Conservation (phyloP, 305 asterid genomes). For the Galium porrigens region DNA sequence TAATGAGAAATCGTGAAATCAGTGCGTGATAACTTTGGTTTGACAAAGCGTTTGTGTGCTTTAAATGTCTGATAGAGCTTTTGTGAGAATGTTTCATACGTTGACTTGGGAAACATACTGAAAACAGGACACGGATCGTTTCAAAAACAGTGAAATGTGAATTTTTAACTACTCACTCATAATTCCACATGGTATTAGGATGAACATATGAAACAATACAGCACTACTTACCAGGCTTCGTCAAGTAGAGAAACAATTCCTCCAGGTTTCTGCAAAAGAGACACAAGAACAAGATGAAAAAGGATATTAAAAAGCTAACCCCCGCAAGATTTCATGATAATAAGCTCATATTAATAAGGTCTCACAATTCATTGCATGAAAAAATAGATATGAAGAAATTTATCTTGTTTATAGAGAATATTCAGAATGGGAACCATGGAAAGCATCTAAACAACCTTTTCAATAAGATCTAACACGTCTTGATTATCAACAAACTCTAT, state of each 20-base stretch:
- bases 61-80: slow-evolving; percentile 90
- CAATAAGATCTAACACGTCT: slow-evolving; percentile 85
- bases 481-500: slow-evolving; percentile 85
- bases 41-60: slow-evolving; percentile 67
- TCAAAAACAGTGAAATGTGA: slow-evolving; percentile 2
- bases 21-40: slow-evolving; percentile 81
- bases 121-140: slow-evolving; percentile 23
- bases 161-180: slow-evolving; percentile 12
- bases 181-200: slow-evolving; percentile 12
- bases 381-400: not conserved
- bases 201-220: slow-evolving; percentile 1
- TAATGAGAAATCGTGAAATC: slow-evolving; percentile 84
- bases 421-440: slow-evolving; percentile 5
- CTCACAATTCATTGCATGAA: slow-evolving; percentile 4
- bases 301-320: not conserved
- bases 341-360: slow-evolving; percentile 7
- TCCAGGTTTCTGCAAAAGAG: slow-evolving; percentile 78
- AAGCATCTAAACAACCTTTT: slow-evolving; percentile 43
- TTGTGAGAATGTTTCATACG: slow-evolving; percentile 77
- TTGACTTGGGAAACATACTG: slow-evolving; percentile 98
- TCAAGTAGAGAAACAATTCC: slow-evolving; percentile 91
- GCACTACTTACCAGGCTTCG: slow-evolving; percentile 69
- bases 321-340: slow-evolving; percentile 4
- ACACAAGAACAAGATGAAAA: not conserved
- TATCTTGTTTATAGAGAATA: not conserved